Evolutionary conservation across 495 filamentous ascomycete genomes (phyloP), one percentile per base, ranked within the genome.

Genomic region (Annulohypoxylon maeteangense): DNA sequence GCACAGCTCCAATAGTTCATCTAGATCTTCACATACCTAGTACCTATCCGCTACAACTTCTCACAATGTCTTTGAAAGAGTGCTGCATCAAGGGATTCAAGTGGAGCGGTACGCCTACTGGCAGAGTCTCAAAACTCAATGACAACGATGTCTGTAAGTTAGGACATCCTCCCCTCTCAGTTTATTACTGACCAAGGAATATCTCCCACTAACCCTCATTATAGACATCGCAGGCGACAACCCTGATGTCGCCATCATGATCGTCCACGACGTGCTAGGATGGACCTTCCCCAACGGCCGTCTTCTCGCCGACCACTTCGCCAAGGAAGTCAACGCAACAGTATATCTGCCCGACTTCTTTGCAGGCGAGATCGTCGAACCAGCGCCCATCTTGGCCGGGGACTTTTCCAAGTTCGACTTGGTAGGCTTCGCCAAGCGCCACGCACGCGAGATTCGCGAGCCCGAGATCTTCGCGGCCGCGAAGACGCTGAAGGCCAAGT

Each of bases 281-380:
- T 90, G 88, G 87, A 79, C 79, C 1, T 86, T 89, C 48, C 75
- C 81, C 63, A 90, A 90, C 72, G 70, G 74, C 5, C 81, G 89
- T 3, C 75, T 90, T 0, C 74, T 90, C 12, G 87, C 87, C 12
- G 87, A 90, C 75, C 79, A 81, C 65, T 86, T 84, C 76, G 86
- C 87, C 2, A 76, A 80, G 67, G 84, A 85, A 74, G 79, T 80
- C 23, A 75, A 77, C 48, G 83, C 81, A 50, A 81, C 78, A 20
- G 86, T 90, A 29, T 89, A 87, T 68, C 59, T 89, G 27, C 87
- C 87, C 8, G 88, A 90, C 72, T 89, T 90, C 71, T 81, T 81
- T 71, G 78, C 44, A 67, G 83, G 83, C 47, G 76, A 78, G 54
- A 75, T 78, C 31, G 60, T 81, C 62, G 69, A 77, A 44, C 50